Base-by-base conservation (phyloP, 768 basidiomycete genomes). In the Goffeauzyma gilvescens region DNA sequence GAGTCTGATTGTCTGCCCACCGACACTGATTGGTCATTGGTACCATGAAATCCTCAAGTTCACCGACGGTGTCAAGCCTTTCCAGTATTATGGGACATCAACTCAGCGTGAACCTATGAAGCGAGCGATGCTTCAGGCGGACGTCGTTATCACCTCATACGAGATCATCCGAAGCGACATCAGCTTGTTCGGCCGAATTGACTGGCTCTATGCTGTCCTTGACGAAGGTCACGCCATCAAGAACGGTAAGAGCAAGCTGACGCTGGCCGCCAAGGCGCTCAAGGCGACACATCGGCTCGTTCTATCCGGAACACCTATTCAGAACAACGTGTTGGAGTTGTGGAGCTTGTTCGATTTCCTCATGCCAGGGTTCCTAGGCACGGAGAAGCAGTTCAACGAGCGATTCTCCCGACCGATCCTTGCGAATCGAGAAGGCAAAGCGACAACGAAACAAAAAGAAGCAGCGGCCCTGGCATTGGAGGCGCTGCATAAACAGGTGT, bases 191-290 rank as follows among this genome's bases (percentile, higher is more conserved):
- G 72, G 78, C 53, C 69, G 71, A 33, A 57, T 81, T 50, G 75
- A 76, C 54, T 98, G 86, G 84, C 71, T 93, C 30, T 98, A 90
- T 60, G 95, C 89, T 65, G 79, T 96, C 31, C 73, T 98, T 41
- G 93, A 98, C 58, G 93, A 98, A 66, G 93, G 93, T 0, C 93
- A 98, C 64, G 76, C 95, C 51, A 96, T 98, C 66, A 96, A 95
- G 71, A 98, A 96, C 58, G 81, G 85, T 27, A 95, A 90, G 66
- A 95, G 93, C 18, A 96, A 96, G 64, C 72, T 98, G 28, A 87
- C 90, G 1, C 86, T 87, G 61, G 87, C 93, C 1, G 83, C 96
- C 55, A 98, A 98, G 64, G 73, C 70, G 45, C 72, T 96, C 33
- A 75, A 73, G 42, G 84, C 90, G 1, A 79, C 87, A 45, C 93